These are phyloP conservation scores for Leccinum obscurum DNA, from an alignment of 768 basidiomycete species.

Conservation along the genomic window DNA sequence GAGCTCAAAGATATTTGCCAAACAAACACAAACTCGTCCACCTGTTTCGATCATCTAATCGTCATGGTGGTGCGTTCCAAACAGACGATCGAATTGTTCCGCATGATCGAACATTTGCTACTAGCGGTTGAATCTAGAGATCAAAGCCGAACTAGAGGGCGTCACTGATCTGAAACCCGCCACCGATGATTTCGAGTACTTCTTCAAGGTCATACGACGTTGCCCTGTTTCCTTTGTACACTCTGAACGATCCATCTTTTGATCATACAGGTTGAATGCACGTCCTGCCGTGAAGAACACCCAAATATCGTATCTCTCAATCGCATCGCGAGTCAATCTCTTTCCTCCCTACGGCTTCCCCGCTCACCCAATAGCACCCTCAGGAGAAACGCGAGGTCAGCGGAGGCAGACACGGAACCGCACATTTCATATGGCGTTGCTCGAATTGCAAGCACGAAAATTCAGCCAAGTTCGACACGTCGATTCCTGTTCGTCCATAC, in stretches of 20 bases:
- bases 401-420: constrained; percentile 64
- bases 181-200: constrained; percentile 72
- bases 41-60: constrained; percentile 1
- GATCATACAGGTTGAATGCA: constrained; percentile 65
- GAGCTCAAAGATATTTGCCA: constrained; percentile 9
- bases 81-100: not conserved
- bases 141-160: constrained; percentile 80
- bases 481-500: constrained; percentile 54
- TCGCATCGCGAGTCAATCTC: constrained; percentile 47
- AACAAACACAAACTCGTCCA: constrained; percentile 27
- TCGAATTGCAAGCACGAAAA: constrained; percentile 76
- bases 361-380: constrained; percentile 5
- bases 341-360: not conserved
- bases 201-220: constrained; percentile 59
- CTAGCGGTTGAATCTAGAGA: constrained; percentile 62
- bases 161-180: constrained; percentile 69
- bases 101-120: not conserved
- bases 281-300: constrained; percentile 74
- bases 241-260: not conserved
- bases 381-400: constrained; percentile 70
- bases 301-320: constrained; percentile 73
- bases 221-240: not conserved
- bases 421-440: constrained; percentile 83
- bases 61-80: constrained; percentile 52
- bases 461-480: constrained; percentile 73